phyloP scores from a whole-genome alignment of 805 yeast species.

The Sungouiozyma intestinalis region DNA sequence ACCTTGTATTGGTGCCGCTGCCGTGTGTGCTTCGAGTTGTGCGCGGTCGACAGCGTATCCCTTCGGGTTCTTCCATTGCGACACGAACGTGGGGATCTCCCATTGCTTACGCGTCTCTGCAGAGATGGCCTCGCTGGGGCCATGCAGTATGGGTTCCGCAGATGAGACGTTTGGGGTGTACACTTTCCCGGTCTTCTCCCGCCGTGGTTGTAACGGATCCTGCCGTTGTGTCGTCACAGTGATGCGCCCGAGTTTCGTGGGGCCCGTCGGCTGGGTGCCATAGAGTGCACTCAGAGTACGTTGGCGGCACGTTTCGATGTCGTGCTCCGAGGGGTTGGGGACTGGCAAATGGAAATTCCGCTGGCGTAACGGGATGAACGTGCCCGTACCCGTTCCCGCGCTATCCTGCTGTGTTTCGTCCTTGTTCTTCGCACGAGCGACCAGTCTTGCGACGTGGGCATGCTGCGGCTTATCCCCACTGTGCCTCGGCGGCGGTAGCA shows the following conservation, averaged over 20 bases:
- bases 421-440: too few relatives aligned
- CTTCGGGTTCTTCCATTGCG: conserved; percentile 92
- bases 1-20: conserved; percentile 35
- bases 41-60: conserved; percentile 71
- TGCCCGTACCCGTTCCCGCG: too few relatives aligned
- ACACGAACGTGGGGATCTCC: conserved; percentile 84
- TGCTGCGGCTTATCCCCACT: background rate
- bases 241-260: background rate
- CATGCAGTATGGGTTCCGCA: conserved; percentile 20
- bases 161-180: conserved; percentile 38
- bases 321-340: conserved; percentile 38
- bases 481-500: background rate
- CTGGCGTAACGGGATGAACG: too few relatives aligned
- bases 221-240: conserved; percentile 19
- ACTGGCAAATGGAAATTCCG: conserved; percentile 31
- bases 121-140: conserved; percentile 23
- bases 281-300: conserved; percentile 32
- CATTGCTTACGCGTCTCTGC: conserved; percentile 69
- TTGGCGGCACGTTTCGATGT: conserved; percentile 36
- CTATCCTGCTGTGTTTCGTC: too few relatives aligned
- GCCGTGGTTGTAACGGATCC: conserved; percentile 84
- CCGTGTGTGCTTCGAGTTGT: conserved; percentile 62
- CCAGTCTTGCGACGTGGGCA: too few relatives aligned
- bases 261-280: conserved; percentile 38
- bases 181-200: conserved; percentile 48